Evolutionary conservation across 1,284 basidiomycete genomes (phyloP).

Genomic region (Kwoniella shivajii): DNA sequence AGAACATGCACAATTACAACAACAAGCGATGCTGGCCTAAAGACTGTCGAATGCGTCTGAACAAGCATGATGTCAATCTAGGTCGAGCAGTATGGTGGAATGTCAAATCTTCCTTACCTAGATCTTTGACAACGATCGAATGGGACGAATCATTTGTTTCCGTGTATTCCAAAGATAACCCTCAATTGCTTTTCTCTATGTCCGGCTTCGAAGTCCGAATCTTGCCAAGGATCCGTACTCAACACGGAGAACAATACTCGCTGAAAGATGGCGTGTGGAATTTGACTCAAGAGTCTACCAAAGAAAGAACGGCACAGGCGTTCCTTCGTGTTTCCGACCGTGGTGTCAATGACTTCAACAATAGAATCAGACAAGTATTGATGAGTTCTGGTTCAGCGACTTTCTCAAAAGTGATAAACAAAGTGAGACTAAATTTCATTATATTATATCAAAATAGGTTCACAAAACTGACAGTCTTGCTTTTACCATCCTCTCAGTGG

Average conservation of each 20-base stretch:
- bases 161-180: constrained; percentile 97
- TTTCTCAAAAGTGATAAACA: constrained; percentile 99
- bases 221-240: constrained; percentile 80
- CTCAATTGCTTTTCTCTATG: constrained; percentile 97
- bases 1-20: constrained; percentile 98
- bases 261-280: constrained; percentile 98
- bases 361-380: constrained; percentile 91
- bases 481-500: constrained; percentile 59
- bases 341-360: constrained; percentile 94
- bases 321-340: constrained; percentile 97
- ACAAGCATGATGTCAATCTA: constrained; percentile 99
- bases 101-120: constrained; percentile 93
- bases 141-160: constrained; percentile 98
- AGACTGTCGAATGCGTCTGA: constrained; percentile 97
- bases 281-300: constrained; percentile 90
- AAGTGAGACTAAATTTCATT: constrained; percentile 55
- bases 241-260: constrained; percentile 94
- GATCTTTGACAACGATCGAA: constrained; percentile 96
- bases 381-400: constrained; percentile 99
- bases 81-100: constrained; percentile 99
- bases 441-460: constrained; percentile 12
- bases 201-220: constrained; percentile 97
- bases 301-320: constrained; percentile 96
- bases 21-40: constrained; percentile 99
- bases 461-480: not conserved